Base-by-base conservation (phyloP, 1,284 basidiomycete genomes). In the Heliocybe sulcata region DNA sequence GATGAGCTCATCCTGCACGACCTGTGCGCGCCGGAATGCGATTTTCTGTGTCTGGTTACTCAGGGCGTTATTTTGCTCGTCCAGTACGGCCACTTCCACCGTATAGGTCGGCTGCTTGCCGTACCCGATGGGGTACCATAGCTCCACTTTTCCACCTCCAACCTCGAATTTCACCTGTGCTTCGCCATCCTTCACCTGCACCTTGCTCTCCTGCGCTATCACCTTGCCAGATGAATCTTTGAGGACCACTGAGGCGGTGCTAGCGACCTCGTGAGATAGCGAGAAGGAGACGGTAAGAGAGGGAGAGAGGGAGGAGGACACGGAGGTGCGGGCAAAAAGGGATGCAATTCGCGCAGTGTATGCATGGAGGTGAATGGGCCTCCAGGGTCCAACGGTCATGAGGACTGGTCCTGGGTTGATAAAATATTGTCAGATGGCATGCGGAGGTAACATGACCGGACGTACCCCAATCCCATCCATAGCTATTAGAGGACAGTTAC, bases 121-220 rank as follows among this genome's bases (percentile, higher is more conserved):
- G 59, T 92, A 91, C 22, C 82, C 82, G n/a, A 90, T 76, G 19
- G 93, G 92, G 66, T 84, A 91, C 90, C 94, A 96, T 0, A 90
- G 77, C 38, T 87, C 77, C 20, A 88, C 67, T 52, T 82, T 74
- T 35, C 79, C 83, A 11, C 74, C 62, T 22, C 71, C 63, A 58
- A 87, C 80, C 45, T 72, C 64, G 67, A 86, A 87, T 19, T 75
- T 64, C 29, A 77, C 68, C 35, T 69, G 64, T 10, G 69, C 73
- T 26, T 63, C 65, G 1, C 76, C 76, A n/a, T 63, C 62, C 14
- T 66, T 66, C 35, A 77, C 65, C n/a, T 65, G 59, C 20, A 79
- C 64, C 35, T 73, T 64, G 29, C 61, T 69, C 19, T 70, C 65
- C 2, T 70, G 69, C 14, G 69, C 65, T 53, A 77, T 69, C 3